Evolutionary conservation across 805 yeast species (phyloP).

Genomic region (Zygotorulaspora danielsina): DNA sequence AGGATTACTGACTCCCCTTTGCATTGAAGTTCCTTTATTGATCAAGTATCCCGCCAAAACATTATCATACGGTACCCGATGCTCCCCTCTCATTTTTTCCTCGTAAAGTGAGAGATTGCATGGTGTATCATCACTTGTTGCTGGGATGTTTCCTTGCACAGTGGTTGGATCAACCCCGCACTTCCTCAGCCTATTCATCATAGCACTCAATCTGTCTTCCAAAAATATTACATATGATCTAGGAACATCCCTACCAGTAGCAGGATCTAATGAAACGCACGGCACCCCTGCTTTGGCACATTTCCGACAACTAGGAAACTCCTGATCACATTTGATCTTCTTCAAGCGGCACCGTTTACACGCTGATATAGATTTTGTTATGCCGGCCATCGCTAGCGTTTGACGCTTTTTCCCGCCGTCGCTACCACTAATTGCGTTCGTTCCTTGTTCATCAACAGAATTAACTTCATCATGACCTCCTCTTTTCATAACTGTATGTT

Average conservation of each 20-base stretch:
- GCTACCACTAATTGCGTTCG: not conserved
- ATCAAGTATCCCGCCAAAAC: constrained; percentile 28
- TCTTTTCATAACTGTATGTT: constrained; percentile 4
- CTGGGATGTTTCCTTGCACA: constrained; percentile 27
- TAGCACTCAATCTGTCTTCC: constrained; percentile 57
- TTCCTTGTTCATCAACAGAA: constrained; percentile 1
- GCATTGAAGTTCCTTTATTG: constrained; percentile 26
- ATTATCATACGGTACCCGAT: constrained; percentile 23
- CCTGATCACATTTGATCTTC: constrained; percentile 60
- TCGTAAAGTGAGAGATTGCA: constrained; percentile 22
- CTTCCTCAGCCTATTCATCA: constrained; percentile 48
- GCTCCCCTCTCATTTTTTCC: constrained; percentile 21
- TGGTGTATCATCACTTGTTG: constrained; percentile 28
- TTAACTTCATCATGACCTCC: not conserved
- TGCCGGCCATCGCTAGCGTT: constrained; percentile 35
- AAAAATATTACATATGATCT: constrained; percentile 70
- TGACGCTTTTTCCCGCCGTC: constrained; percentile 15
- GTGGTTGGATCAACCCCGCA: constrained; percentile 39
- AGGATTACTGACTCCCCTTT: constrained; percentile 13
- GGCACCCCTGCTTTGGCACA: constrained; percentile 60
- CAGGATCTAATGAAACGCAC: constrained; percentile 82
- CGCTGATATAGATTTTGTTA: constrained; percentile 70
- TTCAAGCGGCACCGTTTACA: constrained; percentile 77
- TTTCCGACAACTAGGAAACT: constrained; percentile 51
- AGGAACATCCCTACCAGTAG: constrained; percentile 83